phyloP scores from a whole-genome alignment of 148 eudicot species.

The Rhododendron ovatum region DNA sequence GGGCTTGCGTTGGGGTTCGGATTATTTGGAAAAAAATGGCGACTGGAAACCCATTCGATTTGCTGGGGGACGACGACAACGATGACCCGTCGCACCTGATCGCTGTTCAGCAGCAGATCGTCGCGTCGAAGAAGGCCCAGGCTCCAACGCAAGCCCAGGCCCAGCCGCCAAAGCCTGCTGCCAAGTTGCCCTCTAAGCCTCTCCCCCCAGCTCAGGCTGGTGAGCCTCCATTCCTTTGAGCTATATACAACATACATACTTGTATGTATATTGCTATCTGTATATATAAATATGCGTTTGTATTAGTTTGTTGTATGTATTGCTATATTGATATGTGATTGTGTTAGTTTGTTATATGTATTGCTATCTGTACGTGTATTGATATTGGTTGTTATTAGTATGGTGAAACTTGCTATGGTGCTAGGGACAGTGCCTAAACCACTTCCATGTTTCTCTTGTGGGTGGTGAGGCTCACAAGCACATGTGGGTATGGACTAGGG shows the following conservation, averaged over 20 bases:
- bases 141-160: constrained; percentile 26
- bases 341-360: not conserved
- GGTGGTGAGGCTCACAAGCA: not conserved
- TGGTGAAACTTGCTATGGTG: not conserved
- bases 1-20: constrained; percentile 1
- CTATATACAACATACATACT: not conserved
- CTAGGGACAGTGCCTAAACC: not conserved
- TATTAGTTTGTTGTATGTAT: not conserved
- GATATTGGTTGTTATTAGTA: not conserved
- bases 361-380: not conserved
- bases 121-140: constrained; percentile 32
- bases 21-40: constrained; percentile 34
- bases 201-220: constrained; percentile 73
- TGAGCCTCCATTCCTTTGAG: constrained; percentile 13
- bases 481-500: not conserved
- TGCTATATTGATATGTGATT: not conserved
- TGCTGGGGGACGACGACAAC: constrained; percentile 63
- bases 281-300: too few species aligned
- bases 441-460: not conserved
- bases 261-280: not conserved
- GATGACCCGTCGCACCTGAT: constrained; percentile 60
- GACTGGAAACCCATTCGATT: constrained; percentile 67
- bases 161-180: constrained; percentile 17
- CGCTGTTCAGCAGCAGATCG: constrained; percentile 38
- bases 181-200: constrained; percentile 59